Evolutionary conservation across 805 yeast genomes (phyloP).

Genomic region (fission yeast (Schizosaccharomyces pombe)): ASM294v3 CU329670.1:4501001-4501500

Average conservation of each 20-base stretch:
- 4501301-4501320: conserved; percentile 76
- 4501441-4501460: conserved; percentile 48
- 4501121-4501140: conserved; percentile 73
- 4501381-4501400: conserved; percentile 47
- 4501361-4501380: conserved; percentile 34
- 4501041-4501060: conserved; percentile 66
- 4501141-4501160: conserved; percentile 68
- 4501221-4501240: conserved; percentile 87
- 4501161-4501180: conserved; percentile 48
- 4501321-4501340: conserved; percentile 80
- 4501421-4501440: conserved; percentile 43
- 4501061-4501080: conserved; percentile 77
- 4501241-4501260: conserved; percentile 66
- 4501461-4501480: conserved; percentile 28
- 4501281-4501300: conserved; percentile 94
- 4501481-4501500: conserved; percentile 24
- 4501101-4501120: conserved; percentile 89
- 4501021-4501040: conserved; percentile 51
- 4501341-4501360: conserved; percentile 57
- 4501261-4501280: conserved; percentile 57
- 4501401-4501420: conserved; percentile 61
- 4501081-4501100: conserved; percentile 60
- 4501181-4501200: conserved; percentile 40
- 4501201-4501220: conserved; percentile 45
- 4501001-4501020: not conserved